Percentiles rank a stretch among this genome's conserved stretches.
These are phyloP conservation scores for Vigna nakashimae DNA, from an alignment of 306 rosid genomes.

Conservation along the genomic window DNA sequence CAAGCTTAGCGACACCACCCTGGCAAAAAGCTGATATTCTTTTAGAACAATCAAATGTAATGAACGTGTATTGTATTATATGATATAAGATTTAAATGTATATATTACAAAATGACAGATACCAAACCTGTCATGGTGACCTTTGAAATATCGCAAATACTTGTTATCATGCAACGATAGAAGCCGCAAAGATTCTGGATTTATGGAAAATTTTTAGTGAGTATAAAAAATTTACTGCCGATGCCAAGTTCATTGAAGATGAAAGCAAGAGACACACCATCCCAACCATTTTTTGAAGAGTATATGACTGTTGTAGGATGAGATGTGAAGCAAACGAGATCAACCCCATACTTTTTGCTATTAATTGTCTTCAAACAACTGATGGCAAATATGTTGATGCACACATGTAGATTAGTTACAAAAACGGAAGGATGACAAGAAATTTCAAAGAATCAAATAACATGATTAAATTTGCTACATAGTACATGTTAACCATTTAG, in stretches of 20 bases:
- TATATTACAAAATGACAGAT: constrained; percentile 11
- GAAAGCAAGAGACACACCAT: constrained; percentile 61
- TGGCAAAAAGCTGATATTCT: constrained; percentile 33
- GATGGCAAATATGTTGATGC: constrained; percentile 36
- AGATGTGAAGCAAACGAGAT: constrained; percentile 91
- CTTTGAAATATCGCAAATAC: constrained; percentile 95
- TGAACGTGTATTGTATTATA: background rate
- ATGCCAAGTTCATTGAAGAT: constrained; percentile 15
- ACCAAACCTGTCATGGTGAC: constrained; percentile 92
- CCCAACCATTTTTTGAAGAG: constrained; percentile 99
- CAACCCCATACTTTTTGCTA: constrained; percentile 98
- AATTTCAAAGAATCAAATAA: constrained; percentile 11
- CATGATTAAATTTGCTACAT: constrained; percentile 14
- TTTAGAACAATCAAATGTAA: background rate
- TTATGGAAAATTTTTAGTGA: constrained; percentile 38
- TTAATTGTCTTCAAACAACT: constrained; percentile 98
- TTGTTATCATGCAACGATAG: constrained; percentile 91
- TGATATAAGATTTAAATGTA: constrained; percentile 22
- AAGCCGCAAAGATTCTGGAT: constrained; percentile 89
- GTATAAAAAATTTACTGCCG: background rate
- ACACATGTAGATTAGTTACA: constrained; percentile 20
- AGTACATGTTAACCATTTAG: constrained; percentile 17
- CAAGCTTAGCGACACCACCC: constrained; percentile 95
- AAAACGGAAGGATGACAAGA: background rate
- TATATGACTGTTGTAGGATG: constrained; percentile 97